These are phyloP conservation scores for Tetrahymena elliotti DNA, from an alignment of 73 alveolate species.

Conservation along the genomic window DNA sequence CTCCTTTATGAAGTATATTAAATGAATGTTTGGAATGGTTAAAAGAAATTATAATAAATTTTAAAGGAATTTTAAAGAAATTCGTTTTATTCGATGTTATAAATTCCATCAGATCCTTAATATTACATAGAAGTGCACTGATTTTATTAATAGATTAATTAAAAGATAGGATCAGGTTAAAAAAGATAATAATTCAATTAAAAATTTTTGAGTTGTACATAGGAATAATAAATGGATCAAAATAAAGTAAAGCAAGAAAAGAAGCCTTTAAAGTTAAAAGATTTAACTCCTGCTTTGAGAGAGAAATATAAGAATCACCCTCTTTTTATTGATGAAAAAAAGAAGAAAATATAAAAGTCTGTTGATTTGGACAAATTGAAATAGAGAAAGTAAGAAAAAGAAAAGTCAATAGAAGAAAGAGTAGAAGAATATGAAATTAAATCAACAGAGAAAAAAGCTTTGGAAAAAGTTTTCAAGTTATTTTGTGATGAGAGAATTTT, in stretches of 20 bases:
- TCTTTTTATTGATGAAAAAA: background rate
- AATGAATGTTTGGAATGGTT: background rate
- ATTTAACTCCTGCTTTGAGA: background rate
- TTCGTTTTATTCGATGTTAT: background rate
- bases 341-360: background rate
- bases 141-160: background rate
- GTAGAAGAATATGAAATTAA: slow-evolving; percentile 29
- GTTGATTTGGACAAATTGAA: slow-evolving; percentile 34
- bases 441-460: slow-evolving; percentile 21
- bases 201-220: background rate
- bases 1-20: background rate
- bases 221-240: background rate
- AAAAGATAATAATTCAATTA: background rate
- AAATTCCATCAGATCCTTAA: background rate
- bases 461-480: slow-evolving; percentile 3
- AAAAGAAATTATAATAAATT: background rate
- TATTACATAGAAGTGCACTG: background rate
- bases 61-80: background rate
- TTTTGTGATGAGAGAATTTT: slow-evolving; percentile 6
- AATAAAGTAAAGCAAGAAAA: background rate
- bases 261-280: background rate
- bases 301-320: background rate
- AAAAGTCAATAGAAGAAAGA: slow-evolving; percentile 25
- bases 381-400: slow-evolving; percentile 38
- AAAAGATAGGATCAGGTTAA: background rate